Conservation (phyloP, 1,139 yeast genomes). For the Protomyces gravidus region DNA sequence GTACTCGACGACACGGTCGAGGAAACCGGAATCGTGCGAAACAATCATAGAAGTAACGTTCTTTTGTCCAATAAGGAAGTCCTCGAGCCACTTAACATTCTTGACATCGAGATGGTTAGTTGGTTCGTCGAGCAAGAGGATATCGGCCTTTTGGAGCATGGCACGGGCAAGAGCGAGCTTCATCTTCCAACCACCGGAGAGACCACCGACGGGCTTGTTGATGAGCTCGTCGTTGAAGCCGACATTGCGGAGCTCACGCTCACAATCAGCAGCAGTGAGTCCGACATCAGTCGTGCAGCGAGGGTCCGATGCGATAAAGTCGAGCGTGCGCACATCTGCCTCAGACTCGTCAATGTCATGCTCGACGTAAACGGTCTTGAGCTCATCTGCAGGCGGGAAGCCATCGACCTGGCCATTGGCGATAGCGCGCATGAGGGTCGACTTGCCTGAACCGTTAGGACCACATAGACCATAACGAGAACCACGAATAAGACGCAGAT, state of each 20-base stretch:
- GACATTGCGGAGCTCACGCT: constrained; percentile 73
- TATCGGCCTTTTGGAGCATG: constrained; percentile 97
- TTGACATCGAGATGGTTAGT: constrained; percentile 99
- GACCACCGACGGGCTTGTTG: constrained; percentile 79
- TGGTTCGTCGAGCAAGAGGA: constrained; percentile 97
- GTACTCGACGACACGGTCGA: constrained; percentile 93
- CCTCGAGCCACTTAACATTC: constrained; percentile 98
- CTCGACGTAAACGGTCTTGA: constrained; percentile 98
- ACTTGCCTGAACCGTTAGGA: constrained; percentile 99
- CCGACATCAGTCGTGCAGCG: constrained; percentile 37
- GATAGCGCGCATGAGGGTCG: constrained; percentile 98
- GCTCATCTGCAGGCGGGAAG: constrained; percentile 98
- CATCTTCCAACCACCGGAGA: constrained; percentile 99
- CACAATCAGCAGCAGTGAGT: constrained; percentile 60
- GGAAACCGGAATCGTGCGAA: constrained; percentile 95
- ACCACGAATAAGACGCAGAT: constrained; percentile 79
- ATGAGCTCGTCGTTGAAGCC: constrained; percentile 77
- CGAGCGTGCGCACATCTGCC: constrained; percentile 89
- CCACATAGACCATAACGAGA: constrained; percentile 99
- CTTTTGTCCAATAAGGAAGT: constrained; percentile 75
- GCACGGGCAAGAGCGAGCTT: constrained; percentile 99
- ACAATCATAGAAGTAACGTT: constrained; percentile 92
- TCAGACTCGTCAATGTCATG: constrained; percentile 98
- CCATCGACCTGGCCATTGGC: constrained; percentile 99
- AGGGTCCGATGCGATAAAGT: constrained; percentile 68